A percentile compares a stretch with the other conserved stretches of the same genome.
phyloP scores from a whole-genome alignment of 768 basidiomycete genomes.

The Pleurotus citrinopileatus region DNA sequence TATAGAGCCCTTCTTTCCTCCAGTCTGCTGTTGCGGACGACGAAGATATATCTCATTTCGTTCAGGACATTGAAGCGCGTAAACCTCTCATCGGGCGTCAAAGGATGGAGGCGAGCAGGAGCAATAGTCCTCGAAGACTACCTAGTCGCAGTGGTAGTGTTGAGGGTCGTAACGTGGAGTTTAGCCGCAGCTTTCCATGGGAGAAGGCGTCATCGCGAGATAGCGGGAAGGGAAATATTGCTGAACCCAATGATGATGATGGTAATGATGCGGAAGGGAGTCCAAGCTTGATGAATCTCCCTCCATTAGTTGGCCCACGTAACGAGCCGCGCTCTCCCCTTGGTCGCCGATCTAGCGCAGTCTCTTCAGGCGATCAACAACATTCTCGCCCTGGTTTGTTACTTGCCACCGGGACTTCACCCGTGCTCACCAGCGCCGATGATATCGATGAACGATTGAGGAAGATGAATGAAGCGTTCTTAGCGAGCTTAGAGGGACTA shows the following conservation, averaged over 20 bases:
- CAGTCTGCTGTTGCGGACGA: constrained; percentile 53
- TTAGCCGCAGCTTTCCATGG: constrained; percentile 15
- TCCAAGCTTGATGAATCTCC: background rate
- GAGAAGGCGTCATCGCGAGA: constrained; percentile 14
- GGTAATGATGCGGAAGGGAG: background rate
- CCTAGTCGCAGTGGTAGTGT: constrained; percentile 6
- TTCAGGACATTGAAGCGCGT: constrained; percentile 71
- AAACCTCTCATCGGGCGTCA: constrained; percentile 55
- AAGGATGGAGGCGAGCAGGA: constrained; percentile 11
- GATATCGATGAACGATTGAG: constrained; percentile 64
- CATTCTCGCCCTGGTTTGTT: constrained; percentile 3
- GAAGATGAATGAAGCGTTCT: constrained; percentile 67
- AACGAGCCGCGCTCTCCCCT: background rate
- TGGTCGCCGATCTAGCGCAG: constrained; percentile 11
- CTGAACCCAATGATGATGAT: background rate
- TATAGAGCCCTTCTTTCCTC: constrained; percentile 41
- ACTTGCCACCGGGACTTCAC: constrained; percentile 30
- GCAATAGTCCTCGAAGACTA: constrained; percentile 7
- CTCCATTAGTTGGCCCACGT: background rate
- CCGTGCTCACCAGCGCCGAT: constrained; percentile 62
- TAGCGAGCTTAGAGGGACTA: constrained; percentile 61
- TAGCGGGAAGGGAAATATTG: constrained; percentile 2
- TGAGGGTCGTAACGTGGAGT: constrained; percentile 2
- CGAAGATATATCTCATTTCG: constrained; percentile 75
- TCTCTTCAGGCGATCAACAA: constrained; percentile 1